A percentile compares a stretch with the other conserved stretches of the same genome.
phyloP scores from a whole-genome alignment of 2,329 filamentous ascomycete genomes.

The Botryosphaeria dothidea region DNA sequence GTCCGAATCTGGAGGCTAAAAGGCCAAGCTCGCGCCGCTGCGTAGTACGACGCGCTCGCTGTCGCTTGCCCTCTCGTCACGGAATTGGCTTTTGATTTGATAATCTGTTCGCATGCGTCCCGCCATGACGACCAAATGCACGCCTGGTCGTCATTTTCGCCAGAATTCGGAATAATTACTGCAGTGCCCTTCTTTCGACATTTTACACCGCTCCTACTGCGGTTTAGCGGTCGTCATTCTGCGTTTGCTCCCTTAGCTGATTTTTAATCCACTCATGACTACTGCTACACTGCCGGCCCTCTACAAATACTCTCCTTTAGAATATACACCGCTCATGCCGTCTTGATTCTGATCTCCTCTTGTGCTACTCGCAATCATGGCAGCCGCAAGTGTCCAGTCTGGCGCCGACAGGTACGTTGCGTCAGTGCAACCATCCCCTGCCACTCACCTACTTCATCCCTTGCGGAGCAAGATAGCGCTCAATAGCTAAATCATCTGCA shows the following conservation, averaged over 20 bases:
- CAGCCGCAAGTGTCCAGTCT: not conserved
- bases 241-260: not conserved
- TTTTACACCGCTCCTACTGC: not conserved
- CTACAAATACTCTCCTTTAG: not conserved
- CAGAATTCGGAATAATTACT: not conserved
- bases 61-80: not conserved
- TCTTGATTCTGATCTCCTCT: not conserved
- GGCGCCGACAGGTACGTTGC: not conserved
- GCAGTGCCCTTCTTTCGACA: not conserved
- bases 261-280: constrained; percentile 1
- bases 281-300: not conserved
- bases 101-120: not conserved
- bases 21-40: not conserved
- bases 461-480: not conserved
- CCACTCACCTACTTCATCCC: not conserved
- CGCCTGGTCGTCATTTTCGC: constrained; percentile 2
- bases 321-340: not conserved
- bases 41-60: not conserved
- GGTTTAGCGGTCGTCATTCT: constrained; percentile 13
- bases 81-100: not conserved
- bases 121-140: constrained; percentile 9
- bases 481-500: not conserved
- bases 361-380: not conserved
- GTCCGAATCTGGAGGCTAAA: not conserved
- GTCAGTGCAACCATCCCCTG: not conserved